phyloP scores from a whole-genome alignment of 768 basidiomycete genomes.

The Pulveroboletus sp. region DNA sequence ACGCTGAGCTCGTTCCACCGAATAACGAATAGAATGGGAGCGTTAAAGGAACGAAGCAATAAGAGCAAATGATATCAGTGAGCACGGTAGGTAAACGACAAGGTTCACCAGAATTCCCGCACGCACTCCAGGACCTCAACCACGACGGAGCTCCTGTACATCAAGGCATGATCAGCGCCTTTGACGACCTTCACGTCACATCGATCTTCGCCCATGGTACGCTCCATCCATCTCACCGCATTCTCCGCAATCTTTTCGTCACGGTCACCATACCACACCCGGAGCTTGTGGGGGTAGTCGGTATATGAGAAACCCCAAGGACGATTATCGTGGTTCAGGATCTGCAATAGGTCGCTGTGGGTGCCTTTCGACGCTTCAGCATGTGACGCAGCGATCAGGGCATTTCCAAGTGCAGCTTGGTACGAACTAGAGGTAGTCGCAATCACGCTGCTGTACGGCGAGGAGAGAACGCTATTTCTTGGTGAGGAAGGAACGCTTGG shows the following conservation, averaged over 20 bases:
- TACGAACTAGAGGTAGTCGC: constrained; percentile 27
- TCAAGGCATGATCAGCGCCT: constrained; percentile 87
- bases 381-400: constrained; percentile 90
- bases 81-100: not conserved
- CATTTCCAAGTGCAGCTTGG: constrained; percentile 79
- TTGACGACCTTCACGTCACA: constrained; percentile 80
- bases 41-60: constrained; percentile 17
- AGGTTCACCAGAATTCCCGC: constrained; percentile 48
- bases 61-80: constrained; percentile 6
- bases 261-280: constrained; percentile 89
- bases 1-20: constrained; percentile 14
- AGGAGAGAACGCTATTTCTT: constrained; percentile 39
- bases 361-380: constrained; percentile 91
- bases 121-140: constrained; percentile 78
- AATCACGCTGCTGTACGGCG: constrained; percentile 20
- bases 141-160: constrained; percentile 87
- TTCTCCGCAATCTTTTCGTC: constrained; percentile 94
- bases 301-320: constrained; percentile 90
- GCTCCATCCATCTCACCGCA: constrained; percentile 90
- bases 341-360: constrained; percentile 85
- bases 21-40: constrained; percentile 6
- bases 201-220: constrained; percentile 65
- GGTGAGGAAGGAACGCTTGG: constrained; percentile 51
- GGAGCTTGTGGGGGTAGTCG: constrained; percentile 69
- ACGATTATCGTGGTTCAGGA: constrained; percentile 83